Evolutionary conservation across 306 rosid species (phyloP).

Genomic region (Medicago arabica): DNA sequence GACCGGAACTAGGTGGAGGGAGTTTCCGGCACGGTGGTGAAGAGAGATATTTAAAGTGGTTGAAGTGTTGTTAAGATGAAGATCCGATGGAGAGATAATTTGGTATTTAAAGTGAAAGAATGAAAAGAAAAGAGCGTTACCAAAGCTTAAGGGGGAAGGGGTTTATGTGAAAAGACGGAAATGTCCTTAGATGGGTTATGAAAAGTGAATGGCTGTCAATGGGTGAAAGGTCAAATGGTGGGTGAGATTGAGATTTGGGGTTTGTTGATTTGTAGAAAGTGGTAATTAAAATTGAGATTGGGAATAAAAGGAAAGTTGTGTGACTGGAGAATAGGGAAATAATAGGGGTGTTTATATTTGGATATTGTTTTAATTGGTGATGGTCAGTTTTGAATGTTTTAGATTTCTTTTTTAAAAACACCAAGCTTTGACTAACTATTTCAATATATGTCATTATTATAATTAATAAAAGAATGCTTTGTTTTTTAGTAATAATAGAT

Average conservation of each 20-base stretch:
- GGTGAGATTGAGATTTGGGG: constrained; percentile 30
- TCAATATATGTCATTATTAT: not conserved
- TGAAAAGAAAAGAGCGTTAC: not conserved
- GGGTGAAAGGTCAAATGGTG: constrained; percentile 30
- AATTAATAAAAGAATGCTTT: not conserved
- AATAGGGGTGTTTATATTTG: not conserved
- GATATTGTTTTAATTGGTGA: not conserved
- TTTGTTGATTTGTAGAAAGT: not conserved
- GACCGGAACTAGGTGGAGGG: constrained; percentile 31
- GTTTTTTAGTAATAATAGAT: not conserved
- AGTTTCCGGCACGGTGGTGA: constrained; percentile 32
- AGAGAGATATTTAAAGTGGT: not conserved
- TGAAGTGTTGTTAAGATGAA: not conserved
- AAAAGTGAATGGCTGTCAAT: constrained; percentile 39
- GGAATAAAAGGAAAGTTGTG: constrained; percentile 7
- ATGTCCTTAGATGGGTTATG: constrained; percentile 31
- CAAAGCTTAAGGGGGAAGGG: not conserved
- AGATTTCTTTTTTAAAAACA: not conserved
- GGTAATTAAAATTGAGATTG: not conserved
- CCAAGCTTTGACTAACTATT: constrained; percentile 13
- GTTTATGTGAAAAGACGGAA: constrained; percentile 30
- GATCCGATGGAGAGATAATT: not conserved
- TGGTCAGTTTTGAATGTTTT: not conserved
- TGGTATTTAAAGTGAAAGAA: constrained; percentile 37
- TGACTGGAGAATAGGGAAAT: no score